Evolutionary conservation across 805 yeast genomes (phyloP), one percentile per base, ranked within the genome.

Genomic region (Lachancea waltii): DNA sequence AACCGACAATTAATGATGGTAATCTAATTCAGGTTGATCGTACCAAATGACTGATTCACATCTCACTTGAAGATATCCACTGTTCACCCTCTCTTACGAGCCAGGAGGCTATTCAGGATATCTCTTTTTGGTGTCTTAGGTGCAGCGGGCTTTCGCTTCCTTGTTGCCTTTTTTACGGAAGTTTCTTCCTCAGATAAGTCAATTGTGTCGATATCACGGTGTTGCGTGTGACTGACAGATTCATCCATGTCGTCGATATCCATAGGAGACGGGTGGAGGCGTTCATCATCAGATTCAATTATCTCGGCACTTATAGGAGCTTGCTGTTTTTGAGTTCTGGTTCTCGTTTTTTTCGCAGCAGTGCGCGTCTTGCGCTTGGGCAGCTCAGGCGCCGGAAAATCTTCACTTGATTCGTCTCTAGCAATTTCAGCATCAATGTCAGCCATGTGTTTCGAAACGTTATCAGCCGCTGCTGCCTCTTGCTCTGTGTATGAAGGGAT

Each of bases 71-170:
- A n/a, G n/a, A n/a, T n/a, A n/a, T n/a, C n/a, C n/a, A n/a, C n/a
- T n/a, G n/a, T 10, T 24, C 31, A 33, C 11, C 36, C 30, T 30
- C 54, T 44, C 27, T 53, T 57, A 13, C 52, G 48, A 6, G 60
- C 58, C 14, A 58, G 40, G 19, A 58, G 41, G 27, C 50, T 47
- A 20, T 52, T 44, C 18, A 58, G 39, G 13, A 56, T 45, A 37
- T 58, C 58, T 3, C 62, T 56, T 39, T 56, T 57, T 9, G 63
- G 63, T 5, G 62, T 57, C 17, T 42, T 42, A 4, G 51, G 38
- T 8, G 18, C n/a, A 16, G 37, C 3, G 13, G 26, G 10, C 24
- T 18, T 34, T 23, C 20, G 14, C 11, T 34, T 22, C 5, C 11
- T 13, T 16, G 18, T 17, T 24, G 10, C 39, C 5, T 35, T 29